Evolutionary conservation across 805 yeast species (phyloP).

Genomic region (Zygotorulaspora chibaensis): DNA sequence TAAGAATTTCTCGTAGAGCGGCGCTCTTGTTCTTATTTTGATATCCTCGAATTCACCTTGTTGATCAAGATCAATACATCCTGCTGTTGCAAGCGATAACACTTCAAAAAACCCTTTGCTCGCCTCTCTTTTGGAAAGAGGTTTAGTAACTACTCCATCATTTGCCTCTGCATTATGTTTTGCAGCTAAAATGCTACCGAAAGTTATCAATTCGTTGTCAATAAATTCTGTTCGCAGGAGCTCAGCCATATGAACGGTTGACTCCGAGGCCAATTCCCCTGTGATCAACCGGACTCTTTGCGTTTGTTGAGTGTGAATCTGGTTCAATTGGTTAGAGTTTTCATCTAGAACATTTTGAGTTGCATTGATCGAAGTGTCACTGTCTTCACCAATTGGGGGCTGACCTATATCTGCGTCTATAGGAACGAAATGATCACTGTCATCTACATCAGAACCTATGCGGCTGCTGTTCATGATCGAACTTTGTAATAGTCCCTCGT

Average conservation of each 20-base stretch:
- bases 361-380: constrained; percentile 1
- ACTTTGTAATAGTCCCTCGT: constrained; percentile 14
- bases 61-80: constrained; percentile 63
- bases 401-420: constrained; percentile 16
- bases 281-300: constrained; percentile 17
- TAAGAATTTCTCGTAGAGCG: constrained; percentile 33
- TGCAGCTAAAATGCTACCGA: constrained; percentile 12
- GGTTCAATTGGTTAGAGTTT: constrained; percentile 5
- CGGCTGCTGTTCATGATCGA: constrained; percentile 3
- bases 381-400: constrained; percentile 4
- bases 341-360: constrained; percentile 5
- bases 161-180: constrained; percentile 5
- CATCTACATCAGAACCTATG: constrained; percentile 9
- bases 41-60: constrained; percentile 57
- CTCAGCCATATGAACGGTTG: constrained; percentile 30
- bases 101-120: constrained; percentile 65
- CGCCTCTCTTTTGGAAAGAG: constrained; percentile 24
- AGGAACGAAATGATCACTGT: constrained; percentile 15
- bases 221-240: constrained; percentile 19
- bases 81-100: constrained; percentile 74
- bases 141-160: not conserved
- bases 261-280: constrained; percentile 27
- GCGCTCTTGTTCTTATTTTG: constrained; percentile 44
- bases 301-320: constrained; percentile 3
- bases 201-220: constrained; percentile 14